Evolutionary conservation across 768 basidiomycete genomes (phyloP), one percentile per base, ranked within the genome.

Genomic region (Multifurca ochricompacta): DNA sequence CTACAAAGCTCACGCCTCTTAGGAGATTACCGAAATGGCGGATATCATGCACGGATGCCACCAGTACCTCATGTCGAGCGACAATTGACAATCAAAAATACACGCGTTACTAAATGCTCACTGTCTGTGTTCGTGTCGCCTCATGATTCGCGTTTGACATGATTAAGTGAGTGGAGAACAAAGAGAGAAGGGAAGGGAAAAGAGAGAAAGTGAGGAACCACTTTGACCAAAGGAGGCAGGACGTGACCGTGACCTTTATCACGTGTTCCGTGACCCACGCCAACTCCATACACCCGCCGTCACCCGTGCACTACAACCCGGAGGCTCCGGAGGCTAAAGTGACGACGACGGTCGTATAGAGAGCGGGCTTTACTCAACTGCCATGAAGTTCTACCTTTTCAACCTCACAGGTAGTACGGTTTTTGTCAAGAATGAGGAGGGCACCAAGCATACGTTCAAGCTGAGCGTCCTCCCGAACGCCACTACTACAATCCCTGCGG

Each of bases 1-100:
- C 85, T 31, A 75, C 73, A 67, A 96, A 87, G 62, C 80, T 85
- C 47, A 96, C 82, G 7, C 91, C 89, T 58, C 88, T 81, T 23
- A 97, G 73, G 18, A 96, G 73, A 16, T 82, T 73, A 8, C 85
- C 74, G 51, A 96, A 82, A 63, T 87, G 85, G 48, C 90, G 79
- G 44, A 96, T 82, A 70, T 95, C 92, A 60, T 85, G 79, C 0
- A 86, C 77, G 37, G 85, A 85, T 5, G 85, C 82, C 49, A 75
- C 77, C 39, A 91, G 71, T n/a, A 89, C 77, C 74, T 78, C 51
- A 42, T 30, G 36, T 42, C 18, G 19, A 35, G 32, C 34, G 23
- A 39, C n/a, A 8, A 7, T 46, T 30, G 44, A 37, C 19, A 6
- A 23, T 6, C 39, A 36, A 31, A 25, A 34, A 23, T 8, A 35